Base-by-base conservation (phyloP, 257 asterid genomes). In the Catharanthus roseus region DNA sequence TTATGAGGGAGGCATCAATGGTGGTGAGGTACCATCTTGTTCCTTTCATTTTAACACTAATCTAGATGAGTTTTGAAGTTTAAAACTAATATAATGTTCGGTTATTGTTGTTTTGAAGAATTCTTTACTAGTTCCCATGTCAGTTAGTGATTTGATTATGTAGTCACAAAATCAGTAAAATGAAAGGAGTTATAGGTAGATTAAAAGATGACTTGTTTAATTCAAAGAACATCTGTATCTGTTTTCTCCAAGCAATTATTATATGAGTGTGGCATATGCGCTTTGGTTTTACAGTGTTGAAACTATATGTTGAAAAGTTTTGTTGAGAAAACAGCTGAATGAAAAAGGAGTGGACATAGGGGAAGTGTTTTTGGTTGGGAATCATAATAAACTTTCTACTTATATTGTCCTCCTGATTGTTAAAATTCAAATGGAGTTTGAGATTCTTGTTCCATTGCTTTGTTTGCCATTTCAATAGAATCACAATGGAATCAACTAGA, bases 1-100 rank as follows among this genome's bases (percentile, higher is more conserved):
- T 78, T 95, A 95, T 39, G 93, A 89, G 78, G 93, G 92, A 56
- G 95, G 90, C 72, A 80, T 65, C 72, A 91, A 91, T 44, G 99
- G 99, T 72, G 99, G 99, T 57, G 96, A 91, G 96, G 98, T 90
- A 85, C 70, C 69, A 68, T 68, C 41, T 0, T 57, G 49, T 67
- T 64, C 61, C 74, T 70, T 69, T 67, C 56, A 70, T 62, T 28
- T 19, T 68, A 47, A 19, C 13, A 72, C 23, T 21, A 36, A 38
- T 66, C 10, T 34, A 3, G 23, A n/a, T 38, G 58, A 29, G 5
- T 31, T 18, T 16, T 50, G 8, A 29, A 34, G 33, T 11, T 23
- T 16, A 29, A 42, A 18, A 16, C 33, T 29, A 38, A 2, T 33
- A 39, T 13, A 41, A 21, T 24, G n/a, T 38, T 42, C 36, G 34